phyloP scores from a whole-genome alignment of 2,329 filamentous ascomycete genomes.

The Penicillium fuscoglaucum region DNA sequence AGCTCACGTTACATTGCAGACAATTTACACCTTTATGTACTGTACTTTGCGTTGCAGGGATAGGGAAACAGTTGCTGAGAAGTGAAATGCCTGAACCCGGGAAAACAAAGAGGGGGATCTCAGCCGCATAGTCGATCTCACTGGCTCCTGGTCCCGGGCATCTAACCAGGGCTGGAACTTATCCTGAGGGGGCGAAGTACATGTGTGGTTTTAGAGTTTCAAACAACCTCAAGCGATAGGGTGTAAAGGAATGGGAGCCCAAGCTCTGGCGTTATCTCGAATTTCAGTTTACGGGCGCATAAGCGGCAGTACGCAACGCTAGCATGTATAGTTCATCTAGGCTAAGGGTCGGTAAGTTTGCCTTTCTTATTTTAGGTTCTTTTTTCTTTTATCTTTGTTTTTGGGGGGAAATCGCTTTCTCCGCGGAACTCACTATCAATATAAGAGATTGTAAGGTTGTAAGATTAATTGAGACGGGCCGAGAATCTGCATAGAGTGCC shows the following conservation, averaged over 20 bases:
- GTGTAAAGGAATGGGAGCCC: too few relatives aligned
- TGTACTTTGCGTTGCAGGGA: background rate
- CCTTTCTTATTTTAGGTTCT: background rate
- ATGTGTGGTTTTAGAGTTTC: background rate
- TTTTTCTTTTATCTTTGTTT: background rate
- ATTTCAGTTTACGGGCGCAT: background rate
- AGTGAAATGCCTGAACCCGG: background rate
- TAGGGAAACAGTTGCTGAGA: background rate
- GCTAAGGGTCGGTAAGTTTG: background rate
- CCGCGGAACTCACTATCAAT: background rate
- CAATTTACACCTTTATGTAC: background rate
- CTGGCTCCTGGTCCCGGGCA: background rate
- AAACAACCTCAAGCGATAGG: background rate
- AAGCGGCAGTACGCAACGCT: background rate
- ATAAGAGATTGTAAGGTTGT: background rate
- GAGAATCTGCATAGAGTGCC: background rate
- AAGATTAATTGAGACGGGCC: background rate
- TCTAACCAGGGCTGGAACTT: background rate
- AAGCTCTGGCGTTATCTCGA: background rate
- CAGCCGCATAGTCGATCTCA: background rate
- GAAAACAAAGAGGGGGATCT: background rate
- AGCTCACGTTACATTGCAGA: slow-evolving; percentile 1
- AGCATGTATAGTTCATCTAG: background rate
- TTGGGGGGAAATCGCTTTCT: too few relatives aligned
- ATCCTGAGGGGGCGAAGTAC: background rate